These are phyloP conservation scores for Fusarium vanettenii DNA, from an alignment of 2,329 filamentous ascomycete species.

Conservation along the genomic window DNA sequence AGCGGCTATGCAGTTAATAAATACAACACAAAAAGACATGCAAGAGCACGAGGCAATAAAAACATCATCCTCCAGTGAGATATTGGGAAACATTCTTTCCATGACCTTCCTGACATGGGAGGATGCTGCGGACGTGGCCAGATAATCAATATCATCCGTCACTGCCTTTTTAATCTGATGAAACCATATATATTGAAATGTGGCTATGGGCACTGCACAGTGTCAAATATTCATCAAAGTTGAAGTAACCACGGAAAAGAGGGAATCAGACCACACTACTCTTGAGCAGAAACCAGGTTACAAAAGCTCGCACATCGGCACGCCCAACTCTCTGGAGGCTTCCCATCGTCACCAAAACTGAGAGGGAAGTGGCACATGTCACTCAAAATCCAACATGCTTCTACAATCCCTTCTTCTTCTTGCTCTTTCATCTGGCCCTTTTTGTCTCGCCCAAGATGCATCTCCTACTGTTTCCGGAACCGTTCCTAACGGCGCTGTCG, in stretches of 20 bases:
- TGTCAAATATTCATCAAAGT: not conserved
- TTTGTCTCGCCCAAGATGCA: not conserved
- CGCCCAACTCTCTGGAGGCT: not conserved
- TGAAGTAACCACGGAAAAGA: not conserved
- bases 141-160: not conserved
- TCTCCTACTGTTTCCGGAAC: not conserved
- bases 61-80: not conserved
- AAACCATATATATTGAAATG: not conserved
- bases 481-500: not conserved
- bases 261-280: not conserved
- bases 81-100: not conserved
- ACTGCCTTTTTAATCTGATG: not conserved
- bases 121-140: not conserved
- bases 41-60: not conserved
- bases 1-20: not conserved
- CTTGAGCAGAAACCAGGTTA: not conserved
- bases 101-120: not conserved
- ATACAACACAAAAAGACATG: not conserved
- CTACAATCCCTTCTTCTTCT: not conserved
- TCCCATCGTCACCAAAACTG: not conserved
- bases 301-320: not conserved
- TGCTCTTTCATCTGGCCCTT: not conserved
- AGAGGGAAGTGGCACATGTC: not conserved
- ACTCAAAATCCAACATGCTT: not conserved
- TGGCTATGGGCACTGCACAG: not conserved